Conservation (phyloP, 2,329 filamentous ascomycete species). For the Cladosporium oxysporum region DNA sequence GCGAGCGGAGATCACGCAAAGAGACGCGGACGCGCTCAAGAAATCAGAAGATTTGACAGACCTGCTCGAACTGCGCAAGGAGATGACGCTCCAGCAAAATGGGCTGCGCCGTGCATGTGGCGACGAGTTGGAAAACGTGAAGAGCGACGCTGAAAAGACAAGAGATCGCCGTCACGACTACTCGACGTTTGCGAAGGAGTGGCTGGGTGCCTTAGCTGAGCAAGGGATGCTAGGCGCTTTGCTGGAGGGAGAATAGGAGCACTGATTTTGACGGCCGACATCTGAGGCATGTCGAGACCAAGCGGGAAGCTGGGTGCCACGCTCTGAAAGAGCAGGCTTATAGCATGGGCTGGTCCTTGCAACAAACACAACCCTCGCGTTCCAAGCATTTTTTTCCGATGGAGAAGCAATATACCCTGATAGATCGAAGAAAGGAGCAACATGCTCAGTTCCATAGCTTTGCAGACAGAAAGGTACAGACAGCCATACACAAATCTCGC, state of each 20-base stretch:
- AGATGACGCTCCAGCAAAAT: conserved; percentile 47
- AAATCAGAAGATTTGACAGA: conserved; percentile 30
- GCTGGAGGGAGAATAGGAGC: conserved; percentile 17
- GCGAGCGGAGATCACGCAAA: conserved; percentile 32
- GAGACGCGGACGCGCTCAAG: conserved; percentile 30
- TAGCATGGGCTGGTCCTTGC: not conserved
- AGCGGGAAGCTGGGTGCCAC: not conserved
- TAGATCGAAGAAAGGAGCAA: not conserved
- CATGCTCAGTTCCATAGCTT: not conserved
- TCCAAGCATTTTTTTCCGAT: not conserved
- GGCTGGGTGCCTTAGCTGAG: conserved; percentile 69
- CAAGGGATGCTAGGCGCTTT: conserved; percentile 58
- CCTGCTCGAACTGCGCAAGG: conserved; percentile 41
- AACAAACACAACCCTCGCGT: not conserved
- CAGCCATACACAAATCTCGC: not conserved
- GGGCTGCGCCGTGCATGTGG: conserved; percentile 50
- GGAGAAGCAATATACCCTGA: conserved; percentile 7
- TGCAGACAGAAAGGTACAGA: not conserved
- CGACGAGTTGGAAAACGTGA: conserved; percentile 50
- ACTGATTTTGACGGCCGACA: not conserved
- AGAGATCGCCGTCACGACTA: conserved; percentile 66
- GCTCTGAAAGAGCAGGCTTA: not conserved
- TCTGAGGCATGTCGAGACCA: not conserved
- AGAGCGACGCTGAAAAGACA: conserved; percentile 56
- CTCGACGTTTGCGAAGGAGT: conserved; percentile 60